Base-by-base conservation (phyloP, 371 early-diverging fungal species). In the Chytridium lagenaria region DNA sequence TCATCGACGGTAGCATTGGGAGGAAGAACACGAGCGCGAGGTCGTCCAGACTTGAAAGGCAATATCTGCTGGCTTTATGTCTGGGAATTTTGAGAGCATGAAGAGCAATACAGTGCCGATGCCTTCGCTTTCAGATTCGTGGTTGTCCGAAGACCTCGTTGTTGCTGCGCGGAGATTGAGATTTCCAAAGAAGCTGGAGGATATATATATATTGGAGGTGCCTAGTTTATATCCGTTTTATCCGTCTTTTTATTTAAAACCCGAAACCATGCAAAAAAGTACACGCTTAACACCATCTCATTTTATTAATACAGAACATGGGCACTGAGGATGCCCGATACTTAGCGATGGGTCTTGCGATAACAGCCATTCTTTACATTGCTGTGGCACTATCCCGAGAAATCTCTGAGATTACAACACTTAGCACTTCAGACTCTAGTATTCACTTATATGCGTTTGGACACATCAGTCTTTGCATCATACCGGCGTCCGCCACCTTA, bases 171-270 rank as follows among this genome's bases (percentile, higher is more conserved):
- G 23, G 55, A 5, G 12, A 12, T 23, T 52, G 5, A 12, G 5
- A 23, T 52, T 52, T 26, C 55, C 55, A 5, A 26, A 52, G 5
- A 26, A 52, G n/a, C 55, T 52, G 55, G 55, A 52, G 26, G 55
- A 10, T 26, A 26, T 52, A n/a, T 52, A 52, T 23, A 26, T 52
- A 26, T 52, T 26, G 26, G 55, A 52, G 55, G 55, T 52, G 19
- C n/a, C n/a, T n/a, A n/a, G n/a, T n/a, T n/a, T n/a, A n/a, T n/a
- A n/a, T n/a, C n/a, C n/a, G n/a, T n/a, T n/a, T n/a, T n/a, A n/a
- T n/a, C n/a, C n/a, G n/a, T n/a, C n/a, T n/a, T n/a, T n/a, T n/a
- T n/a, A n/a, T n/a, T n/a, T n/a, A n/a, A n/a, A n/a, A n/a, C n/a
- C n/a, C n/a, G n/a, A n/a, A n/a, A n/a, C n/a, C n/a, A n/a, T n/a